These are phyloP conservation scores for Geotrichum siamense DNA, from an alignment of 1,139 yeast genomes.

Conservation along the genomic window DNA sequence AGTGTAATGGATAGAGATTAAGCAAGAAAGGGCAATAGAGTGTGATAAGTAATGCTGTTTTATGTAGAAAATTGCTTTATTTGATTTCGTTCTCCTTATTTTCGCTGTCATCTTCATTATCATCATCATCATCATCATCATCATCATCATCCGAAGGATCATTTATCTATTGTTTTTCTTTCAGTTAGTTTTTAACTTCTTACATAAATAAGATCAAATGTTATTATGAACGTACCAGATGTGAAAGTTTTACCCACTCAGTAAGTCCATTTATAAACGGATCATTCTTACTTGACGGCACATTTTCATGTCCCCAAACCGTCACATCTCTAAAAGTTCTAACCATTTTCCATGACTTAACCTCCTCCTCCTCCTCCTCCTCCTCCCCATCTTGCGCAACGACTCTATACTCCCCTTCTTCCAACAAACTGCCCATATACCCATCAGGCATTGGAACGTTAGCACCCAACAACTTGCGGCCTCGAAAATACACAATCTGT, in stretches of 20 bases:
- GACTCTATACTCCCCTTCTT: slow-evolving; percentile 14
- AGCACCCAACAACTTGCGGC: slow-evolving; percentile 25
- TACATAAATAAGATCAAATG: slow-evolving; percentile 37
- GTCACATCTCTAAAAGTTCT: slow-evolving; percentile 22
- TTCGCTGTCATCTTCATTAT: background rate
- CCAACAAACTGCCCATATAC: slow-evolving; percentile 15
- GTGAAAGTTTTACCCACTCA: slow-evolving; percentile 26
- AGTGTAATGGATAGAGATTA: background rate
- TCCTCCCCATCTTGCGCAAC: slow-evolving; percentile 16
- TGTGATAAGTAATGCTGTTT: background rate
- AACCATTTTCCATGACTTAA: slow-evolving; percentile 18
- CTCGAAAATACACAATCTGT: slow-evolving; percentile 25
- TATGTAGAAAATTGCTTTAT: background rate
- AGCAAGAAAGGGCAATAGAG: background rate
- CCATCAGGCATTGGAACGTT: slow-evolving; percentile 19
- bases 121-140: background rate
- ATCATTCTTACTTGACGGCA: slow-evolving; percentile 22
- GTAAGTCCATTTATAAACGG: slow-evolving; percentile 25
- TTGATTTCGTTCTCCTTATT: background rate
- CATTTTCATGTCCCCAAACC: slow-evolving; percentile 30
- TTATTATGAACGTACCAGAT: slow-evolving; percentile 23
- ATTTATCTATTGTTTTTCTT: too few relatives aligned
- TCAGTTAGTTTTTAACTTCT: background rate
- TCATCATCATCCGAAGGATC: background rate
- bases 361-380: slow-evolving; percentile 9